Evolutionary conservation across 1,284 basidiomycete species (phyloP), one percentile per base, ranked within the genome.

Genomic region (Trichosporon sp.): DNA sequence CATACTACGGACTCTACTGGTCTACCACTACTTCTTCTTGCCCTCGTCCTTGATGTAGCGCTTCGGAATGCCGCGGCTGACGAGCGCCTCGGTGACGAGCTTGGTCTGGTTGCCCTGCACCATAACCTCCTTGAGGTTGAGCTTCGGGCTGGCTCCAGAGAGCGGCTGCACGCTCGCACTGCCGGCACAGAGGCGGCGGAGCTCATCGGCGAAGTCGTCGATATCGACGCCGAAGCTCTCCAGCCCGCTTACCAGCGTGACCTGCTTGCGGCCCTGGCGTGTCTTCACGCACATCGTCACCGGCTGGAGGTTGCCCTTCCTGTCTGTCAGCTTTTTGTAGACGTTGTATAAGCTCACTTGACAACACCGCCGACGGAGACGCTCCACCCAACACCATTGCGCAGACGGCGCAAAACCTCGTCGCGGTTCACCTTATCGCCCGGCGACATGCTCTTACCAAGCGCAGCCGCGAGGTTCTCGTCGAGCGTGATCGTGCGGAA

Each of bases 81-180:
- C 73, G 44, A 95, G 78, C 65, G 90, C 84, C 10, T 89, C 87
- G 14, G 83, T 82, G 14, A 91, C 87, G 1, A 83, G 80, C 70
- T 86, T 85, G 54, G 84, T 81, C 73, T 94, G 91, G 67, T 88
- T 89, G 0, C 92, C 92, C 75, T 93, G 91, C 0, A 93, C 87
- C 72, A 90, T 82, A 6, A 93, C 86, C 72, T 92, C 88, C 61
- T 86, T 74, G 3, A 79, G 65, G 54, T 74, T 71, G 21, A 79
- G 65, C 62, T 79, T 78, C 2, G 77, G 77, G 32, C 74, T 73
- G 14, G 74, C 73, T 3, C 81, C 81, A 0, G 69, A 65, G 25
- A 81, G 67, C 0, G 80, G 77, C 67, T 76, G 74, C 1, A 80
- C 76, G 37, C 88, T 87, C 0, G 92, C 90, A 2, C 89, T 85